Percentiles rank a stretch among this genome's conserved stretches.
These are phyloP conservation scores for Aspergillus terreus DNA, from an alignment of 2,329 filamentous ascomycete species.

Conservation along the genomic window DNA sequence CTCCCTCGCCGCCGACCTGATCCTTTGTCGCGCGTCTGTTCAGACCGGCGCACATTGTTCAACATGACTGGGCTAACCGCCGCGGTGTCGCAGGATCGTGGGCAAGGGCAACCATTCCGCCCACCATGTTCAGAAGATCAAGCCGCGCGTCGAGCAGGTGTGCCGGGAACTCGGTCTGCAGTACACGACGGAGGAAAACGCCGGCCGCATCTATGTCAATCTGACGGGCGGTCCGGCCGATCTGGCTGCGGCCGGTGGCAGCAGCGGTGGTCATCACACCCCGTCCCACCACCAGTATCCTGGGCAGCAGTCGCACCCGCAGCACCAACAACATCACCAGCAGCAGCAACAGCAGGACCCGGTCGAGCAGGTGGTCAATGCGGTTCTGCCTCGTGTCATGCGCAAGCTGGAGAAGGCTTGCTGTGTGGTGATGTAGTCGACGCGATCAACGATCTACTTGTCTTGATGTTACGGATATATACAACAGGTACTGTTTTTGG, in stretches of 20 bases:
- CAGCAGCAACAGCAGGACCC: constrained; percentile 53
- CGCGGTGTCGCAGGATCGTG: constrained; percentile 62
- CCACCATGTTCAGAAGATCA: constrained; percentile 85
- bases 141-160: constrained; percentile 86
- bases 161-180: constrained; percentile 79
- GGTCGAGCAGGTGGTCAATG: constrained; percentile 58
- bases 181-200: constrained; percentile 83
- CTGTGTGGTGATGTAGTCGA: constrained; percentile 68
- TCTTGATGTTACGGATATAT: background rate
- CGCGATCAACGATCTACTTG: no score
- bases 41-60: background rate
- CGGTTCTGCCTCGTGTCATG: constrained; percentile 58
- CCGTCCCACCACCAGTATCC: constrained; percentile 40
- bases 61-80: background rate
- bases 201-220: constrained; percentile 84
- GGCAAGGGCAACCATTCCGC: constrained; percentile 88
- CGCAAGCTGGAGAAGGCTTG: constrained; percentile 65
- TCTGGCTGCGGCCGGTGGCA: constrained; percentile 29
- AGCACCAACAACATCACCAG: constrained; percentile 38
- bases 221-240: constrained; percentile 67
- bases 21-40: no score
- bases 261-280: constrained; percentile 42
- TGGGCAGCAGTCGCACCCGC: constrained; percentile 36
- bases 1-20: background rate
- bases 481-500: constrained; percentile 5